A percentile compares a stretch with the other conserved stretches of the same genome.
Conservation (phyloP, 2,329 filamentous ascomycete genomes). For the Fusarium scirpi region DNA sequence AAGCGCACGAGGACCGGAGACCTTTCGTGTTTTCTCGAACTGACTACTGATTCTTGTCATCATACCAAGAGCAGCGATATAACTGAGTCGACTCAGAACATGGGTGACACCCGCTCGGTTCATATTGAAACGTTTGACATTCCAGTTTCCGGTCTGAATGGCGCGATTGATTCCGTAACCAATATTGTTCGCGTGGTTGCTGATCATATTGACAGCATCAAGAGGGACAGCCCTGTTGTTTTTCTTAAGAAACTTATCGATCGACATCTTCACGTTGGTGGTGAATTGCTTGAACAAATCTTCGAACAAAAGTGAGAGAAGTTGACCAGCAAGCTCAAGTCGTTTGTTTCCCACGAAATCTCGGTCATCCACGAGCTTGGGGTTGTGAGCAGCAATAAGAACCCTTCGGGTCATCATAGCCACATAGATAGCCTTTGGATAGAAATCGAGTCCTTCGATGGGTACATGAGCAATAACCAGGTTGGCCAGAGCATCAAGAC, state of each 20-base stretch:
- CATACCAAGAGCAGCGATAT: constrained; percentile 97
- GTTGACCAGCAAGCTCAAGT: constrained; percentile 92
- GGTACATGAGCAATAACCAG: constrained; percentile 96
- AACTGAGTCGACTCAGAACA: constrained; percentile 93
- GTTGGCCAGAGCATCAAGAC: constrained; percentile 89
- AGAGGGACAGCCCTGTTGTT: constrained; percentile 89
- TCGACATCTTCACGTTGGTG: constrained; percentile 87
- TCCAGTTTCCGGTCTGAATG: constrained; percentile 98
- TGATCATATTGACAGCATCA: constrained; percentile 87
- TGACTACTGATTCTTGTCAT: constrained; percentile 99
- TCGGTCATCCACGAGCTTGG: constrained; percentile 90
- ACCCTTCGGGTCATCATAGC: constrained; percentile 98
- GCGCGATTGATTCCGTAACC: constrained; percentile 94
- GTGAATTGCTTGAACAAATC: constrained; percentile 98
- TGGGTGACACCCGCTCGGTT: constrained; percentile 97
- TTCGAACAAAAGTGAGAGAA: constrained; percentile 93
- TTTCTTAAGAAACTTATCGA: constrained; percentile 96
- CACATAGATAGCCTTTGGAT: constrained; percentile 96
- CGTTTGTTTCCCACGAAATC: constrained; percentile 99
- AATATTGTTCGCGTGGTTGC: constrained; percentile 86
- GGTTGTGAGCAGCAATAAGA: constrained; percentile 91
- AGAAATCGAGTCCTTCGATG: constrained; percentile 90
- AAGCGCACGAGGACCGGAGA: constrained; percentile 92
- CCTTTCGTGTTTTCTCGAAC: constrained; percentile 98
- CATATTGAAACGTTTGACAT: constrained; percentile 97